These are phyloP conservation scores for Aureobasidium vineae DNA, from an alignment of 2,329 filamentous ascomycete genomes.

Conservation along the genomic window DNA sequence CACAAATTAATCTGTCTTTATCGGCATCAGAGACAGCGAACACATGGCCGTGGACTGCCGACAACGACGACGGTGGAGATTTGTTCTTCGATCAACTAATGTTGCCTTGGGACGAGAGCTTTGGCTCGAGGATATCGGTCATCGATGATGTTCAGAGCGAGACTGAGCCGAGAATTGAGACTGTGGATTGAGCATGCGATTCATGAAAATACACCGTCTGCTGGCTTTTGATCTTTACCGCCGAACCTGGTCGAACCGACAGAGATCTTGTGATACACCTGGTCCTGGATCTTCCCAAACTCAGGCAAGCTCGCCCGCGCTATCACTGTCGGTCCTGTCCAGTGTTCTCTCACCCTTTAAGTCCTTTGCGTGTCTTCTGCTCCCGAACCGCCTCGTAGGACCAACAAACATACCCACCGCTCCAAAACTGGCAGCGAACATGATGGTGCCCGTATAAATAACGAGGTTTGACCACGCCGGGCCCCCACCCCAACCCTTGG, in stretches of 20 bases:
- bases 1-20: not conserved
- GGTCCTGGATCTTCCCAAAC: not conserved
- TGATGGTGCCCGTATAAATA: not conserved
- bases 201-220: too few relatives aligned
- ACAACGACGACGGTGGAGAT: not conserved
- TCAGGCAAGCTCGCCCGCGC: not conserved
- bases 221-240: too few relatives aligned
- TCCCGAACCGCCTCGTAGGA: not conserved
- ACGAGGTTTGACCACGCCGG: not conserved
- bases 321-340: not conserved
- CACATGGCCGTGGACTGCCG: not conserved
- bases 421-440: slow-evolving; percentile 3
- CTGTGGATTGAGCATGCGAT: not conserved
- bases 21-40: not conserved
- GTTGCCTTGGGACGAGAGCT: not conserved
- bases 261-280: too few relatives aligned
- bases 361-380: not conserved
- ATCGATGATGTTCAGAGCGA: not conserved
- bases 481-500: not conserved
- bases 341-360: not conserved
- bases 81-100: not conserved
- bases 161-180: not conserved
- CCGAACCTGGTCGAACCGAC: too few relatives aligned
- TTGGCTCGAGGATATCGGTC: not conserved
- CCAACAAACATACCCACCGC: slow-evolving; percentile 1